A percentile compares a stretch with the other conserved stretches of the same genome.
Conservation (phyloP, 129 eudicot genomes). For the Apium graveolens region DNA sequence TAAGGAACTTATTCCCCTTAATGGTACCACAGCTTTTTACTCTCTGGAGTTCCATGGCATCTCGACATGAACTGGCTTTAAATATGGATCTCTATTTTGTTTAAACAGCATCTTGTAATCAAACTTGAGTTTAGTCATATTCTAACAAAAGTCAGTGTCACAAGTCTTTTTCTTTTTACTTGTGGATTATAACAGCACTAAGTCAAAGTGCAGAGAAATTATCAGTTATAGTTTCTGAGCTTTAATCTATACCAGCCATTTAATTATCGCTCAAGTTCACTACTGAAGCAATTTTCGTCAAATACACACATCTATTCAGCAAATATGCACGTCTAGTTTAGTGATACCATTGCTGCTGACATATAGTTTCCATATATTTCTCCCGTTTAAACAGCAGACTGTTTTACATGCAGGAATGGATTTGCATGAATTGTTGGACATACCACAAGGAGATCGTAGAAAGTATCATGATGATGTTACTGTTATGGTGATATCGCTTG, state of each 20-base stretch:
- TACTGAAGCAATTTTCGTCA: background rate
- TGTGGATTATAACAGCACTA: background rate
- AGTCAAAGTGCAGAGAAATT: background rate
- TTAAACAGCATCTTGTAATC: background rate
- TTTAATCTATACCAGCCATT: no score
- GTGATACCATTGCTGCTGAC: background rate
- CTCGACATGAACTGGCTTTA: background rate
- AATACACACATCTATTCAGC: background rate
- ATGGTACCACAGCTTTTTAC: background rate
- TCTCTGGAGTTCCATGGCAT: background rate
- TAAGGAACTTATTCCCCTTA: constrained; percentile 1
- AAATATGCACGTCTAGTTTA: background rate
- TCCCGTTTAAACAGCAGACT: background rate
- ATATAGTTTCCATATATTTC: background rate
- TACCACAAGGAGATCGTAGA: constrained; percentile 87
- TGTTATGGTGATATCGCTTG: constrained; percentile 81
- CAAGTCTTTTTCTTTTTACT: background rate
- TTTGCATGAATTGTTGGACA: constrained; percentile 80
- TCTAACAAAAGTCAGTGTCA: background rate
- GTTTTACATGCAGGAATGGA: constrained; percentile 60
- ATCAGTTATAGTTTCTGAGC: background rate
- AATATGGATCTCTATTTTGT: background rate
- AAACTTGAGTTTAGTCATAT: background rate
- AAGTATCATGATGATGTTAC: constrained; percentile 97
- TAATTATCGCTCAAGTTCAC: background rate